Conservation (phyloP, 1,284 basidiomycete species). For the Boletus calvinii region DNA sequence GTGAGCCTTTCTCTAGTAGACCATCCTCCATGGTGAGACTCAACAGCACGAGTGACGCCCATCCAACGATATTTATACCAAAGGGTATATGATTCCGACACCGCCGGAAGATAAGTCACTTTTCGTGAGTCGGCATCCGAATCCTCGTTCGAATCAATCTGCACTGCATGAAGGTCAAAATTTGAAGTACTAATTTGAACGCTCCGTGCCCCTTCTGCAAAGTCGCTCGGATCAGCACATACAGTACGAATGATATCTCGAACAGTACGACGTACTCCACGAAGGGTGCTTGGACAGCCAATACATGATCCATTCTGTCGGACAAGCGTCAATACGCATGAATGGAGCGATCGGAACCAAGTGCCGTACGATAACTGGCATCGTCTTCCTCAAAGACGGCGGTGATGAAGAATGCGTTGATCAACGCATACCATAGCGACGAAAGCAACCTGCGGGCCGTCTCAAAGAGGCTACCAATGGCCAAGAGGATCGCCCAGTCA, state of each 20-base stretch:
- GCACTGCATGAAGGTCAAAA: conserved; percentile 36
- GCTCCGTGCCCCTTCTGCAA: conserved; percentile 44
- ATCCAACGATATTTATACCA: conserved; percentile 54
- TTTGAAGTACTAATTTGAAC: conserved; percentile 49
- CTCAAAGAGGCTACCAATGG: conserved; percentile 62
- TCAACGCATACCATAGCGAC: conserved; percentile 42
- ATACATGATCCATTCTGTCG: conserved; percentile 57
- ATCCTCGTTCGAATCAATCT: conserved; percentile 39
- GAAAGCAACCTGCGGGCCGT: conserved; percentile 47
- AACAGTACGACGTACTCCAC: conserved; percentile 26
- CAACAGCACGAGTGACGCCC: conserved; percentile 35
- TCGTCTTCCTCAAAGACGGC: conserved; percentile 62
- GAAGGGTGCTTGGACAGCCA: conserved; percentile 58
- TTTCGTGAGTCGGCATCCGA: conserved; percentile 28
- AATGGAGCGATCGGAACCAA: background rate
- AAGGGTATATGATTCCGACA: conserved; percentile 43
- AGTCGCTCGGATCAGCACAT: background rate
- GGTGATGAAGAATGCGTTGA: conserved; percentile 60
- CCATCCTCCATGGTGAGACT: conserved; percentile 20
- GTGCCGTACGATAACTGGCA: conserved; percentile 50
- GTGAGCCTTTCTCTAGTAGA: conserved; percentile 23
- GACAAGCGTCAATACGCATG: conserved; percentile 7
- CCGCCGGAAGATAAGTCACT: conserved; percentile 49
- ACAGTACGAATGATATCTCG: too few species aligned
- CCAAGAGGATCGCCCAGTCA: conserved; percentile 65